phyloP scores from a whole-genome alignment of 2,329 filamentous ascomycete genomes.

The Microascus cirrosus region DNA sequence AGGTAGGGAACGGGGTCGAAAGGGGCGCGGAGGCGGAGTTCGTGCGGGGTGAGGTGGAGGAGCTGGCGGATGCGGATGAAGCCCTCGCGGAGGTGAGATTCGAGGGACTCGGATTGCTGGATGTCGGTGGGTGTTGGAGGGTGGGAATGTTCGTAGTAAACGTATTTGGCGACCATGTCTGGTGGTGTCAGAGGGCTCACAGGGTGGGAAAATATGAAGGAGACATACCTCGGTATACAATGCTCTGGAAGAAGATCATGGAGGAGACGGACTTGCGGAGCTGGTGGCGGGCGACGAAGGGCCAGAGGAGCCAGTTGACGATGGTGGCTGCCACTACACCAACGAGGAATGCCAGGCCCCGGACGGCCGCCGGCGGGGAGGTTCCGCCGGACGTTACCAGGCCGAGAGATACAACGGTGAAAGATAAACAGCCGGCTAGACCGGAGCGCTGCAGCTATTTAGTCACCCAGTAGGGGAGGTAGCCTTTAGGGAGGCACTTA shows the following conservation, averaged over 20 bases:
- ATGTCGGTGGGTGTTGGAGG: conserved; percentile 40
- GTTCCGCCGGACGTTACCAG: conserved; percentile 18
- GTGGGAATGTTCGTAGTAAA: conserved; percentile 44
- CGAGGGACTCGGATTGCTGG: conserved; percentile 42
- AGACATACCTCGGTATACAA: conserved; percentile 39
- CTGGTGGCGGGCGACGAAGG: conserved; percentile 49
- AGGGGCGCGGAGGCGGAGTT: conserved; percentile 44
- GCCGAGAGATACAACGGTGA: conserved; percentile 39
- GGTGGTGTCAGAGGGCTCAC: background rate
- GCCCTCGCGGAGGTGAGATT: conserved; percentile 47
- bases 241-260: conserved; percentile 46
- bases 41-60: conserved; percentile 30
- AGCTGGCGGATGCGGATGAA: conserved; percentile 47
- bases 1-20: conserved; percentile 47
- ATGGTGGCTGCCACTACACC: conserved; percentile 41
- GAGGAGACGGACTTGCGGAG: conserved; percentile 41
- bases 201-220: background rate
- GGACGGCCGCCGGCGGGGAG: conserved; percentile 29
- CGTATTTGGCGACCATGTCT: conserved; percentile 42
- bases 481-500: conserved; percentile 13
- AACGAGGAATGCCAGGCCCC: conserved; percentile 38
- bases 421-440: conserved; percentile 45
- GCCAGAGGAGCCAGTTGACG: conserved; percentile 50
- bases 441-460: conserved; percentile 34
- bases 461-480: conserved; percentile 3